phyloP scores from a whole-genome alignment of 169 alveolate species.

The Eimeria praecox region DNA sequence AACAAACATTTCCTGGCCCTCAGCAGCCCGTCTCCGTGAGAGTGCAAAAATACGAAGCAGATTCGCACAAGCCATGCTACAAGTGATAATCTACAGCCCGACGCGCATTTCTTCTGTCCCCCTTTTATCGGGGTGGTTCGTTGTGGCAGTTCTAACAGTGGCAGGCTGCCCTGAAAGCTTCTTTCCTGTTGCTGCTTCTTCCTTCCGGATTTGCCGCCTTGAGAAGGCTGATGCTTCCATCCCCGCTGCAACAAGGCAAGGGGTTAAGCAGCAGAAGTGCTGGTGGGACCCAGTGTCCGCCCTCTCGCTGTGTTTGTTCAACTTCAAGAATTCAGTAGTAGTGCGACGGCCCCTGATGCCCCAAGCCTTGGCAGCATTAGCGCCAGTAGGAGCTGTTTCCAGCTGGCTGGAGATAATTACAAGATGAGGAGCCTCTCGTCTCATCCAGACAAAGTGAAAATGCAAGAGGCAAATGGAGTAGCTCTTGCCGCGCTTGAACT shows the following conservation, averaged over 20 bases:
- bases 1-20: not conserved
- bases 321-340: not conserved
- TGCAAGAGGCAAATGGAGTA: not conserved
- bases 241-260: not conserved
- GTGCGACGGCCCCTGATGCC: not conserved
- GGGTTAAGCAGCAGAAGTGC: not conserved
- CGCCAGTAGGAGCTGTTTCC: not conserved
- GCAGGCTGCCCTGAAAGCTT: not conserved
- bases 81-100: not conserved
- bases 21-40: not conserved
- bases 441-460: not conserved
- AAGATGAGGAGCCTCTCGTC: not conserved
- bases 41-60: not conserved
- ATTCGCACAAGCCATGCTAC: not conserved
- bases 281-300: not conserved
- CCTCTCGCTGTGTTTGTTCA: not conserved
- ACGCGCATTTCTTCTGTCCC: not conserved
- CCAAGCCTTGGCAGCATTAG: not conserved
- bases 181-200: not conserved
- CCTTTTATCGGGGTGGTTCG: not conserved
- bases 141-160: not conserved
- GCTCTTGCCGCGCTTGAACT: not conserved
- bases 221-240: not conserved
- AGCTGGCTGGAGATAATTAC: not conserved
- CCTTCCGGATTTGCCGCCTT: not conserved